Percentiles rank a stretch among this genome's conserved stretches.
Conservation (phyloP, 208 protist species). For the Phytomonas sp. region DNA sequence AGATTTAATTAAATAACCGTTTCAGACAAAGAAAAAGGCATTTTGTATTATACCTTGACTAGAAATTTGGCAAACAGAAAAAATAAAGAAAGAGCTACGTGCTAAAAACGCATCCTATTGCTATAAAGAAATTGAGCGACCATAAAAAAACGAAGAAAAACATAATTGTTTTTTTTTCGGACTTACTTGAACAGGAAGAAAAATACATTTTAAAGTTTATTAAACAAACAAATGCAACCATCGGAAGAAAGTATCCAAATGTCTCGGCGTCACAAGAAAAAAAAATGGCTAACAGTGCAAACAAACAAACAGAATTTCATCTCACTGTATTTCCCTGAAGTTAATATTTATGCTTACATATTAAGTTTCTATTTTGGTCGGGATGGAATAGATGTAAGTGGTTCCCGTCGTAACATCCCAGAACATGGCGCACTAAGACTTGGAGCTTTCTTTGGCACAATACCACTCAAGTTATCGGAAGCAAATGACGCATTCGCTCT, state of each 20-base stretch:
- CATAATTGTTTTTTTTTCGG: background rate
- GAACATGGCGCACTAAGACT: background rate
- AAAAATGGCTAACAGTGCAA: slow-evolving; percentile 9
- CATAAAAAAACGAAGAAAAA: background rate
- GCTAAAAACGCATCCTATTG: background rate
- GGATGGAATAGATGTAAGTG: background rate
- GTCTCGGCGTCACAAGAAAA: background rate
- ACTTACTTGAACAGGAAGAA: background rate
- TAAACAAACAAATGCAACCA: slow-evolving; percentile 8
- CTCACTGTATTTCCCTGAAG: background rate
- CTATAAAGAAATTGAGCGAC: background rate
- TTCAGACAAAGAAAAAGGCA: background rate
- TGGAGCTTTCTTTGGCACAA: background rate
- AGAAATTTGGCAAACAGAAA: background rate
- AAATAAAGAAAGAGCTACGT: background rate
- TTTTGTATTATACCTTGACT: background rate
- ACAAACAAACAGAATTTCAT: slow-evolving; percentile 1
- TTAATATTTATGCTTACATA: slow-evolving; percentile 13
- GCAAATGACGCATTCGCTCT: background rate
- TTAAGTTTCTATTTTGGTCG: slow-evolving; percentile 10
- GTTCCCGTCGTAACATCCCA: background rate
- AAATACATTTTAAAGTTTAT: background rate
- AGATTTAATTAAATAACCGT: background rate
- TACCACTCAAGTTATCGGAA: background rate
- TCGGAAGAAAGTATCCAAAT: slow-evolving; percentile 5